Conservation (phyloP, 1,284 basidiomycete species). For the Somion occarium region DNA sequence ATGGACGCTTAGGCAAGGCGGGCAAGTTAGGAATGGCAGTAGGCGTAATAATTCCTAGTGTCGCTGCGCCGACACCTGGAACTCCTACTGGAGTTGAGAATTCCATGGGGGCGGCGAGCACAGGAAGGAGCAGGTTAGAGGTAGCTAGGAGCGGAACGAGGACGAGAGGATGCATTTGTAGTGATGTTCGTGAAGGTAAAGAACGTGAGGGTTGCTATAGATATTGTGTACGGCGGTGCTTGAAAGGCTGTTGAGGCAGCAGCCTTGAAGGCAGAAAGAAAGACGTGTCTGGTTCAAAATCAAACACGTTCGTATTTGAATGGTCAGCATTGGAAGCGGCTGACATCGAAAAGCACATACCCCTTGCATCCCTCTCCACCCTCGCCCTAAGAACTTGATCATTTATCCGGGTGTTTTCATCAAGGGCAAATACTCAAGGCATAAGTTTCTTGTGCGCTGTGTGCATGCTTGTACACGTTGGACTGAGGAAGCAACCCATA, state of each 20-base stretch:
- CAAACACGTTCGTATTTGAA: background rate
- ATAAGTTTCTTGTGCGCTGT: too few relatives aligned
- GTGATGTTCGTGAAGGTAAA: slow-evolving; percentile 4
- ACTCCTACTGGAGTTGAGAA: slow-evolving; percentile 15
- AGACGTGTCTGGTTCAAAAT: slow-evolving; percentile 12
- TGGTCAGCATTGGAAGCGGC: background rate
- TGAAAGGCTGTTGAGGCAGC: slow-evolving; percentile 13
- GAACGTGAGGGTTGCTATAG: slow-evolving; percentile 14
- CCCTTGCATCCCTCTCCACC: too few relatives aligned
- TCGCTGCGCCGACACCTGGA: slow-evolving; percentile 9
- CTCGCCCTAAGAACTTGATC: too few relatives aligned
- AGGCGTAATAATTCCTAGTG: slow-evolving; percentile 12
- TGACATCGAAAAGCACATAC: background rate
- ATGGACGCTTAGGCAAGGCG: background rate
- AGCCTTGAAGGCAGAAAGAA: slow-evolving; percentile 11
- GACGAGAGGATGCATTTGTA: slow-evolving; percentile 16
- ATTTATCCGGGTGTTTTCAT: too few relatives aligned
- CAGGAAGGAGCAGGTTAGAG: background rate
- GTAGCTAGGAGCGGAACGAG: slow-evolving; percentile 9
- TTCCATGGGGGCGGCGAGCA: slow-evolving; percentile 11
- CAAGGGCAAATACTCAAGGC: too few relatives aligned
- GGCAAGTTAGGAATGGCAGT: slow-evolving; percentile 14
- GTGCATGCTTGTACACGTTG: too few relatives aligned
- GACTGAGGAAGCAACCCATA: too few relatives aligned
- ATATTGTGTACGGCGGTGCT: slow-evolving; percentile 16